These are phyloP conservation scores for Leccinum incarnatum DNA, from an alignment of 768 basidiomycete species.

Conservation along the genomic window DNA sequence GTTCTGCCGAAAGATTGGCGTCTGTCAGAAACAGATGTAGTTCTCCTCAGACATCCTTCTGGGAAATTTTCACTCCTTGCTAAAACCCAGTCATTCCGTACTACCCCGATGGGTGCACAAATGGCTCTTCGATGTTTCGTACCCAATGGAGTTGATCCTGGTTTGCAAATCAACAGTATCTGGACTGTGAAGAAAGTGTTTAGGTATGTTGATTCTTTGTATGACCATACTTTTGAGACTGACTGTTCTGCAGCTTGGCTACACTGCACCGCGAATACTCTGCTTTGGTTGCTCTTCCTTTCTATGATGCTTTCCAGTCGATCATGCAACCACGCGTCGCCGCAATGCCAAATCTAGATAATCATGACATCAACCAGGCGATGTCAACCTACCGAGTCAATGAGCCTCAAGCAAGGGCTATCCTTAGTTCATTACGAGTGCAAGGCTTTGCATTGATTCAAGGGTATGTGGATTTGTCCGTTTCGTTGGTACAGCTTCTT, in stretches of 20 bases:
- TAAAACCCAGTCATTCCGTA: constrained; percentile 57
- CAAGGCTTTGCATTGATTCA: constrained; percentile 90
- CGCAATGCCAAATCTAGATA: constrained; percentile 41
- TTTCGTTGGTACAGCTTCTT: constrained; percentile 1
- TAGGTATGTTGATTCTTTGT: constrained; percentile 47
- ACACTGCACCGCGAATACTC: constrained; percentile 92
- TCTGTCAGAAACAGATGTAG: constrained; percentile 79
- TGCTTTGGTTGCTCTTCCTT: constrained; percentile 77
- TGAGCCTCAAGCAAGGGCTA: constrained; percentile 91
- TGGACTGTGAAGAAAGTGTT: constrained; percentile 82
- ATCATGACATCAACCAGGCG: constrained; percentile 53
- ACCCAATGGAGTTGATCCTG: constrained; percentile 47
- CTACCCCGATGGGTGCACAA: constrained; percentile 46
- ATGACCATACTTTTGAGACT: constrained; percentile 1
- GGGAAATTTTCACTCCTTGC: constrained; percentile 59
- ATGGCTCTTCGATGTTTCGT: constrained; percentile 58
- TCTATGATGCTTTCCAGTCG: constrained; percentile 72
- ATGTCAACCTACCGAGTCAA: constrained; percentile 79
- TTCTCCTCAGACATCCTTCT: constrained; percentile 67
- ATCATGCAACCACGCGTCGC: constrained; percentile 70
- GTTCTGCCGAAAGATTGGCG: constrained; percentile 67
- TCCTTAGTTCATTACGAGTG: constrained; percentile 66
- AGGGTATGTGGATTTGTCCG: constrained; percentile 56
- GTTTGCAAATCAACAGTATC: constrained; percentile 57
- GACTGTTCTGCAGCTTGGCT: constrained; percentile 57